Percentiles rank a stretch among this genome's conserved stretches.
These are phyloP conservation scores for Mesotaenium endlicherianum DNA, from an alignment of 139 green algal species.

Conservation along the genomic window DNA sequence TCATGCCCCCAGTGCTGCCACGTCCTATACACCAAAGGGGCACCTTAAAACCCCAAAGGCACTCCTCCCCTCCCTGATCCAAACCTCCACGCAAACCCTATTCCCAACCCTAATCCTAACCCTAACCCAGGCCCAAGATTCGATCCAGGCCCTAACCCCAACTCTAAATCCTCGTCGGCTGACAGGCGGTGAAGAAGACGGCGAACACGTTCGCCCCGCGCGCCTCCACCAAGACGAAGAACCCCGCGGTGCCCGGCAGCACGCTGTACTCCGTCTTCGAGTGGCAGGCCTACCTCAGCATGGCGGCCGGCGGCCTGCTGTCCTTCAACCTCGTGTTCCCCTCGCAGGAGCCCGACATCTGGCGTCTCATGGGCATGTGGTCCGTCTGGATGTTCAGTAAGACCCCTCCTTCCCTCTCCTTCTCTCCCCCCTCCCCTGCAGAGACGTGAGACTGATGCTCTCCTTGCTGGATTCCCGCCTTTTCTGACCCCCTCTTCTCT, in stretches of 20 bases:
- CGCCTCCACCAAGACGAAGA: constrained; percentile 65
- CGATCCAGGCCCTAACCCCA: too few species aligned
- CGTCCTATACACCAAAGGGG: too few species aligned
- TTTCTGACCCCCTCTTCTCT: not conserved
- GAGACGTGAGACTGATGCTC: not conserved
- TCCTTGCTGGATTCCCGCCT: not conserved
- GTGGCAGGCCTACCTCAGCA: constrained; percentile 74
- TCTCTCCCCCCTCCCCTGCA: not conserved
- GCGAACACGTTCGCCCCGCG: constrained; percentile 50
- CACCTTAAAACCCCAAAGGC: too few species aligned
- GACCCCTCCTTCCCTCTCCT: not conserved
- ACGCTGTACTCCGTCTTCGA: constrained; percentile 65
- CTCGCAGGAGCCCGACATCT: constrained; percentile 86
- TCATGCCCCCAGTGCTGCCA: too few species aligned
- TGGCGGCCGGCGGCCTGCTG: constrained; percentile 78
- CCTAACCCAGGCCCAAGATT: too few species aligned
- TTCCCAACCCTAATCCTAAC: not conserved
- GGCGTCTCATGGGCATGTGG: constrained; percentile 94
- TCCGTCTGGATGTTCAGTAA: constrained; percentile 90
- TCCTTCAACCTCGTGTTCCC: constrained; percentile 95
- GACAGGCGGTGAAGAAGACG: constrained; percentile 33
- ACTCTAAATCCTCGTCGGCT: too few species aligned
- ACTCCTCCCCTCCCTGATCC: not conserved
- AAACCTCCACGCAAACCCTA: not conserved
- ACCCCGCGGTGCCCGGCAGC: constrained; percentile 83